These are phyloP conservation scores for Pythium oligandrum DNA, from an alignment of 352 stramenopile species.

Conservation along the genomic window DNA sequence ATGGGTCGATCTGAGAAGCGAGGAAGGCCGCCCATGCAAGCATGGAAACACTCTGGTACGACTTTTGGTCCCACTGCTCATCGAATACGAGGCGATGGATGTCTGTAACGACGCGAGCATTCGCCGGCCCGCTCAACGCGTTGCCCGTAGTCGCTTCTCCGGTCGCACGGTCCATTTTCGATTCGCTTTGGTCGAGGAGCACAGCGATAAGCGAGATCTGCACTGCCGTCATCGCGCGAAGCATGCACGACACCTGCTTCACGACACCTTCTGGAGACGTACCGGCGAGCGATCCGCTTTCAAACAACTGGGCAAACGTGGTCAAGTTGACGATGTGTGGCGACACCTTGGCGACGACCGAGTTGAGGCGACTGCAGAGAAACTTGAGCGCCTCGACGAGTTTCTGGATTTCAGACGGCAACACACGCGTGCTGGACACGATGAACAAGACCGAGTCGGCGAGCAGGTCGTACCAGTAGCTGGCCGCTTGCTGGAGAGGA, in stretches of 20 bases:
- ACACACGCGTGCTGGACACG: slow-evolving; percentile 43
- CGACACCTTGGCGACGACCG: slow-evolving; percentile 62
- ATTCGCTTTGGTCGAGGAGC: slow-evolving; percentile 46
- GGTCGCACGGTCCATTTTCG: slow-evolving; percentile 61
- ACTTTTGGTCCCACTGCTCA: slow-evolving; percentile 62
- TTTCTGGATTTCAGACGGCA: slow-evolving; percentile 49
- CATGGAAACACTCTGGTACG: slow-evolving; percentile 71
- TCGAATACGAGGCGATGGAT: slow-evolving; percentile 63
- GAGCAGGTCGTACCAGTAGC: slow-evolving; percentile 75
- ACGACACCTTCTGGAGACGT: slow-evolving; percentile 60
- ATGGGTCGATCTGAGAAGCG: slow-evolving; percentile 18
- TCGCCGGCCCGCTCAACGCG: slow-evolving; percentile 35
- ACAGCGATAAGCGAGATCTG: slow-evolving; percentile 63
- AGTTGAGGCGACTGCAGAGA: slow-evolving; percentile 53
- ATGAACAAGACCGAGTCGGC: slow-evolving; percentile 64
- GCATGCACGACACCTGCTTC: slow-evolving; percentile 71
- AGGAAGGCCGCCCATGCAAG: slow-evolving; percentile 72
- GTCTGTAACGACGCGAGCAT: slow-evolving; percentile 45
- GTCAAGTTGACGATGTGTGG: slow-evolving; percentile 81
- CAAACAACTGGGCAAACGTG: slow-evolving; percentile 68
- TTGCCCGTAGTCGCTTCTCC: slow-evolving; percentile 36
- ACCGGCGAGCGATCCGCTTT: slow-evolving; percentile 53
- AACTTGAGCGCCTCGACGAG: slow-evolving; percentile 46
- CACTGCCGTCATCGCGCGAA: slow-evolving; percentile 68
- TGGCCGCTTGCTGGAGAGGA: slow-evolving; percentile 56